A percentile compares a stretch with the other conserved stretches of the same genome.
These are phyloP conservation scores for Rubus parviflorus DNA, from an alignment of 306 rosid genomes.

Conservation along the genomic window DNA sequence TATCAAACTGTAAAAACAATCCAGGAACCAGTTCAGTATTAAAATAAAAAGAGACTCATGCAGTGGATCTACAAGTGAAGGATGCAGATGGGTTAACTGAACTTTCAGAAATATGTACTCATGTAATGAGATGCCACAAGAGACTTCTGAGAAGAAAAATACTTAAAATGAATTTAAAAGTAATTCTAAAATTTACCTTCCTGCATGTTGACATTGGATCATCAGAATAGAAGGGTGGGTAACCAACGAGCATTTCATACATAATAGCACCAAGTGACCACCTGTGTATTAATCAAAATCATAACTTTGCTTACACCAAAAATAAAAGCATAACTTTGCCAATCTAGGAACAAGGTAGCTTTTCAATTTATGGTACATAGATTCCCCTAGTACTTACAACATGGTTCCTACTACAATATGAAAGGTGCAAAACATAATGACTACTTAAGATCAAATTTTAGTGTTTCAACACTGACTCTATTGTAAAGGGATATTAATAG, in stretches of 20 bases:
- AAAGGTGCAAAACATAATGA: not conserved
- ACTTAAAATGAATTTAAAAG: constrained; percentile 5
- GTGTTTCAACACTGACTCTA: not conserved
- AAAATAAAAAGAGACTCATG: not conserved
- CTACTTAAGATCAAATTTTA: not conserved
- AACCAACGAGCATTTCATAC: constrained; percentile 98
- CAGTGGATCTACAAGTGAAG: not conserved
- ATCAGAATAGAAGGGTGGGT: constrained; percentile 97
- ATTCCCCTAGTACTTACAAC: not conserved
- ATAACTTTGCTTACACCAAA: not conserved
- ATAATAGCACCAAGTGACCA: constrained; percentile 99
- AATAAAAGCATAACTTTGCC: constrained; percentile 19
- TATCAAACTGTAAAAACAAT: constrained; percentile 3
- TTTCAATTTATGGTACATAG: not conserved
- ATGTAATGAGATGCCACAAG: not conserved
- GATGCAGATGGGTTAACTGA: too few relatives aligned
- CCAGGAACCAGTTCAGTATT: not conserved
- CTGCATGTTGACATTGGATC: constrained; percentile 98
- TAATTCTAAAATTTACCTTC: constrained; percentile 57
- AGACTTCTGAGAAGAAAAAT: constrained; percentile 7
- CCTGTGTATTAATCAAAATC: constrained; percentile 49
- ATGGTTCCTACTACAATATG: constrained; percentile 1
- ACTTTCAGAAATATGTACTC: constrained; percentile 15
- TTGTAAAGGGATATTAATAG: not conserved
- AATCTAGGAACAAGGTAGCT: not conserved